Evolutionary conservation across 2,329 filamentous ascomycete genomes (phyloP).

Genomic region (Eurotiales sp.): DNA sequence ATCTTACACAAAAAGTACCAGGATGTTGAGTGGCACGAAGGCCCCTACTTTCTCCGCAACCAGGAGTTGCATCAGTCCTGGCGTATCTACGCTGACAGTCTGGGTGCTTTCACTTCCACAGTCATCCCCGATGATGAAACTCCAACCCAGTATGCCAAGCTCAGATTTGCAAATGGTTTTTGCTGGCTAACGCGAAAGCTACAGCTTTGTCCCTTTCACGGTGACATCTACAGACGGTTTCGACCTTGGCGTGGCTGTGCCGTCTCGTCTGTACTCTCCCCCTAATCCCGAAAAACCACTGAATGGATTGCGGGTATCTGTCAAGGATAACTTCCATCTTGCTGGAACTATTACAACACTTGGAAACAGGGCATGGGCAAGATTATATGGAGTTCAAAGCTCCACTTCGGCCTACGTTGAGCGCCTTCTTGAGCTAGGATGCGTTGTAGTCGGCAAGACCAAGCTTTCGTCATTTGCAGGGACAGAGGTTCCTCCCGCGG

Average conservation of each 20-base stretch:
- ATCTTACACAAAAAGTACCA: no score
- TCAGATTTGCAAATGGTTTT: no score
- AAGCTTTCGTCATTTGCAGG: conserved; percentile 14
- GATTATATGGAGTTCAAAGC: conserved; percentile 47
- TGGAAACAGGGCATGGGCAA: conserved; percentile 57
- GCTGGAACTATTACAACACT: conserved; percentile 54
- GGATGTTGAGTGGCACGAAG: no score
- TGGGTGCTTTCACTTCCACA: no score
- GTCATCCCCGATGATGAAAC: no score
- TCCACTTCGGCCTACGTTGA: conserved; percentile 51
- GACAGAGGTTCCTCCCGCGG: conserved; percentile 16
- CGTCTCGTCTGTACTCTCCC: neutral
- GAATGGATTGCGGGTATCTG: conserved; percentile 56
- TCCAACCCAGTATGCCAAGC: no score
- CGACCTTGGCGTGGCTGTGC: neutral
- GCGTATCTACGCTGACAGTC: no score
- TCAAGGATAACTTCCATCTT: conserved; percentile 62
- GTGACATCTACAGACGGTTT: no score
- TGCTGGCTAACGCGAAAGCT: no score
- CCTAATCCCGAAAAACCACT: conserved; percentile 52
- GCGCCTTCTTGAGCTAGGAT: conserved; percentile 58
- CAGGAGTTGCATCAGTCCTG: no score
- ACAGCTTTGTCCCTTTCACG: no score
- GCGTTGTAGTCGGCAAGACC: conserved; percentile 39
- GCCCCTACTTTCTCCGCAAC: no score